Conservation (phyloP, 768 basidiomycete species). For the Tephrocybe sp. region DNA sequence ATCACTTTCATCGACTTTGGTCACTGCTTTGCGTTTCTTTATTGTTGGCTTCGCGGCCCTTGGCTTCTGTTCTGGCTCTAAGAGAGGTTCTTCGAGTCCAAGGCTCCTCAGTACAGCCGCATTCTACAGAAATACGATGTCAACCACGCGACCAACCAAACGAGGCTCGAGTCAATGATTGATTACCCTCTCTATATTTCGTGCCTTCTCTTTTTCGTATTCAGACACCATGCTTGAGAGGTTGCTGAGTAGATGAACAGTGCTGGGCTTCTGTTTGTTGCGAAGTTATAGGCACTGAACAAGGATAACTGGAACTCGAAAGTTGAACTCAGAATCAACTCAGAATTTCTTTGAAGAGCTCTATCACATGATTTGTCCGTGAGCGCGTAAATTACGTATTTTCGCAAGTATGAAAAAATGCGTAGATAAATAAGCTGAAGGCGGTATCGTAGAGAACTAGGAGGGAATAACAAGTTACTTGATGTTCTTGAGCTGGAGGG, state of each 20-base stretch:
- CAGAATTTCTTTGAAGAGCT: no score
- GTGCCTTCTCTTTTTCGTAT: constrained; percentile 33
- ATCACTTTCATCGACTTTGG: constrained; percentile 21
- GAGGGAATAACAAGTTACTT: constrained; percentile 36
- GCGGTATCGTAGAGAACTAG: background rate
- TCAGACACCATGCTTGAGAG: constrained; percentile 25
- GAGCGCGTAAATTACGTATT: constrained; percentile 14
- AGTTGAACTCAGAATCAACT: no score
- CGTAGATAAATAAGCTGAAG: background rate
- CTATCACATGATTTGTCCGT: constrained; percentile 21
- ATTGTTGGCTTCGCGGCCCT: constrained; percentile 24
- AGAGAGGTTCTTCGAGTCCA: constrained; percentile 45
- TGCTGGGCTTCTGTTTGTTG: no score
- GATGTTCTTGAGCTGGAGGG: constrained; percentile 58
- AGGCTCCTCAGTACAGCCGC: constrained; percentile 39
- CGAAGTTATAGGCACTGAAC: no score
- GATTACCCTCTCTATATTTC: constrained; percentile 33
- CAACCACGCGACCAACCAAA: background rate
- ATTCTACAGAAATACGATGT: constrained; percentile 32
- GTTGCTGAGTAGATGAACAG: no score
- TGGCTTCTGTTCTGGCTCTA: constrained; percentile 47
- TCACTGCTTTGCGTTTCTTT: constrained; percentile 43
- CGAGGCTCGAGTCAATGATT: no score
- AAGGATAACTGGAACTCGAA: no score
- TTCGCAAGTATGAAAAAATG: constrained; percentile 17